Evolutionary conservation across 352 stramenopile genomes (phyloP).

Genomic region (Globisporangium spiculum): DNA sequence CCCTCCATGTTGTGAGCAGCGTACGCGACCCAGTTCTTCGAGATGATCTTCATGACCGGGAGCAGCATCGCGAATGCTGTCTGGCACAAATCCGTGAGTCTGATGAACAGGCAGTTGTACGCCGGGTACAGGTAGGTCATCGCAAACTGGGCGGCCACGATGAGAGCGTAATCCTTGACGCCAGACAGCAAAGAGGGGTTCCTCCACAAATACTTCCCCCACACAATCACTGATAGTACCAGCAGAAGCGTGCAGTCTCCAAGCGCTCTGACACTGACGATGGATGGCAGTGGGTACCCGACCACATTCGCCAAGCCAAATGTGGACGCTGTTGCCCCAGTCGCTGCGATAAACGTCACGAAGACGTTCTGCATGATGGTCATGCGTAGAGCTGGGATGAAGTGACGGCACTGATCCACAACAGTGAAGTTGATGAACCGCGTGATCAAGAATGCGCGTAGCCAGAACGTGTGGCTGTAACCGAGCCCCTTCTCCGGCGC

Average conservation of each 20-base stretch:
- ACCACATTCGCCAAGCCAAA: background rate
- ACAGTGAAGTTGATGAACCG: background rate
- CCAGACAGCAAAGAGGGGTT: no score
- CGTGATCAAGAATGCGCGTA: background rate
- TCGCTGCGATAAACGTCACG: background rate
- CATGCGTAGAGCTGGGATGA: background rate
- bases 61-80: constrained; percentile 29
- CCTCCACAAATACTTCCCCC: no score
- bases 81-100: constrained; percentile 3
- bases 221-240: no score
- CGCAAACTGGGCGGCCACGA: constrained; percentile 13
- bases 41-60: constrained; percentile 24
- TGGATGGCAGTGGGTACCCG: background rate
- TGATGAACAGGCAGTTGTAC: constrained; percentile 29
- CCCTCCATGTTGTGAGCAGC: constrained; percentile 15
- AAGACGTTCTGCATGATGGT: background rate
- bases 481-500: background rate
- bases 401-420: background rate
- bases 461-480: constrained; percentile 4
- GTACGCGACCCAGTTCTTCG: background rate
- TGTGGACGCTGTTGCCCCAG: background rate
- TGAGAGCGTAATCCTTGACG: background rate
- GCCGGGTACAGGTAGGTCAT: constrained; percentile 26
- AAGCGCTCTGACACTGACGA: no score
- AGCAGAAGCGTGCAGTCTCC: no score